Evolutionary conservation across 352 stramenopile genomes (phyloP), one percentile per base, ranked within the genome.

Genomic region (Phytophthora macrochlamydospora): DNA sequence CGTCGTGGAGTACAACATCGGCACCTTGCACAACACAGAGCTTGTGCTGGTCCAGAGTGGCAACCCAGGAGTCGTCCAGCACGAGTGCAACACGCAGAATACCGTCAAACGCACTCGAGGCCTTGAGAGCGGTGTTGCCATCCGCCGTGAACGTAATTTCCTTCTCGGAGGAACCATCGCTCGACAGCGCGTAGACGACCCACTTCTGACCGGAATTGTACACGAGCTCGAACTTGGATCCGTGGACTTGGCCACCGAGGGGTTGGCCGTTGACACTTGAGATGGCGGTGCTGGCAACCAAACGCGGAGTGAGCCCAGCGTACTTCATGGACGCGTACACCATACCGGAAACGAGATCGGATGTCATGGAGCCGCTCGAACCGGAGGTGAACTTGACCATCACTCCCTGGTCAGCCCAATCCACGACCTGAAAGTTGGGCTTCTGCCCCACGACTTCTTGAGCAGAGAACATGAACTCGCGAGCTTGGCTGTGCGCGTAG

Each of bases 261-360:
- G 61, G 30, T 30, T 75, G 59, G 30, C 75, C 78, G 32, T 91
- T 90, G 13, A 91, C 61, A 3, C 43, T 76, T 49, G 63, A 65
- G 59, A 91, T 86, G 12, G 62, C 56, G n/a, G 76, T 57, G 45
- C 24, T 75, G 5, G 74, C 77, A 12, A 78, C 55, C 7, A 91
- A 37, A 51, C 75, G 75, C 4, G 81, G 81, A 40, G 68, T 73
- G 9, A 89, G 61, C 11, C 71, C 65, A 18, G 55, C 67, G 69
- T 89, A 91, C 42, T 69, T 79, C 31, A 69, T 75, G 1, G 81
- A 83, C 12, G 71, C 48, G 65, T 89, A 90, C 30, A 83, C 73
- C 81, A 90, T 90, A n/a, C 83, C 83, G 32, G 73, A 86, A 11
- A 90, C 79, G 9, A 92, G 57, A 18, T 80, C 67, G 31, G 81